Base-by-base conservation (phyloP, 2,329 filamentous ascomycete genomes). In the Aciculosporium take region DNA sequence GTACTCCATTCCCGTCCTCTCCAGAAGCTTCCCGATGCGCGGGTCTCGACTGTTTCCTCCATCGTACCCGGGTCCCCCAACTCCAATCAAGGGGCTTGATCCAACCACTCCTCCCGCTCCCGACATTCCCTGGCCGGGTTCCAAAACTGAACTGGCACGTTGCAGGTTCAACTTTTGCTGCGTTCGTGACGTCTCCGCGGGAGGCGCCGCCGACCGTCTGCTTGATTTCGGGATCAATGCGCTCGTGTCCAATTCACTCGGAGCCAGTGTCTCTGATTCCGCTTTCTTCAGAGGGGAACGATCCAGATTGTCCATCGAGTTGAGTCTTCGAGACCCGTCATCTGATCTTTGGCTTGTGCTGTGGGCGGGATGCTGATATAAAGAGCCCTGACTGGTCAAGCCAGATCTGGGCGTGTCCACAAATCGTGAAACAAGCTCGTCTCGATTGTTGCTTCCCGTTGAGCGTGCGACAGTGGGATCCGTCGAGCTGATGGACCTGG, bases 131-230 rank as follows among this genome's bases (percentile, higher is more conserved):
- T 78, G 72, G 24, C 72, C 63, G 1, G 76, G 76, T 49, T 85
- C 81, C 37, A 85, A 79, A 48, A 73, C 75, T 3, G 80, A 84
- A 53, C 79, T 82, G 24, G 79, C 81, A 29, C 81, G 72, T 53
- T 85, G 80, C 1, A 86, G 68, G 60, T 84, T 80, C 12, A 86
- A 65, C 52, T 86, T 86, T 56, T 85, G 80, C 58, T 85, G 80
- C 1, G 79, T 84, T 12, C 81, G 71, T 41, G 78, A 83, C 48
- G 74, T 69, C 45, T 76, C 71, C 1, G 69, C 68, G 1, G 67
- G 58, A 1, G 62, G 62, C 1, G 61, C 60, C 15, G 51, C 65
- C 47, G 49, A 60, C 47, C 62, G 58, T 50, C 52, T 61, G 51
- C 48, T 65, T 51, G 55, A 57, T 53, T 63, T 64, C 21, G 67